These are phyloP conservation scores for Aspergillus oerlinghausenensis DNA, from an alignment of 2,329 filamentous ascomycete species.

Conservation along the genomic window DNA sequence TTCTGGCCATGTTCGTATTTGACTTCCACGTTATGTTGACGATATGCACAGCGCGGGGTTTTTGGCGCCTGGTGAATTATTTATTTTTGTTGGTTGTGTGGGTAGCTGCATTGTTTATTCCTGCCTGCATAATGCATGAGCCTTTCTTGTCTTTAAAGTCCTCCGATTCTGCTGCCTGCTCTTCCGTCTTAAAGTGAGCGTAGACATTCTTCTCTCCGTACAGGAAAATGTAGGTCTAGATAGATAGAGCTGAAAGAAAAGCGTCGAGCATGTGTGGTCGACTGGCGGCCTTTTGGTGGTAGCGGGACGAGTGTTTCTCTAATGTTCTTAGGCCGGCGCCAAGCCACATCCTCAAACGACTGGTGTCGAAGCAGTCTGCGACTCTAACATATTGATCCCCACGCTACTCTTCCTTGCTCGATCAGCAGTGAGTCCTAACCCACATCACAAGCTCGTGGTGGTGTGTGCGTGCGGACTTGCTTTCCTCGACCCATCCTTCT, in stretches of 20 bases:
- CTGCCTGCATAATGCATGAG: slow-evolving; percentile 16
- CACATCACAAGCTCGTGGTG: background rate
- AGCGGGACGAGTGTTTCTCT: slow-evolving; percentile 7
- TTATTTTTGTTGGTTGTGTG: slow-evolving; percentile 13
- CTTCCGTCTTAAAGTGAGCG: background rate
- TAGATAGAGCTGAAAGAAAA: background rate
- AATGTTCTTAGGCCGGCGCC: slow-evolving; percentile 9
- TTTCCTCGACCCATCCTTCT: slow-evolving; percentile 2
- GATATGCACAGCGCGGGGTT: slow-evolving; percentile 43
- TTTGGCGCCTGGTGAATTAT: slow-evolving; percentile 34
- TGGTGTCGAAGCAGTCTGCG: slow-evolving; percentile 9
- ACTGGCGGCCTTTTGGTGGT: background rate
- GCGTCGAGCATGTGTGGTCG: background rate
- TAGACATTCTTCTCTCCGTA: slow-evolving; percentile 6
- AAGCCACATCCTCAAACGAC: slow-evolving; percentile 13
- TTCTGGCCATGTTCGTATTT: slow-evolving; percentile 8
- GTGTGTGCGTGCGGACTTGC: background rate
- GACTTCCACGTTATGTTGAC: slow-evolving; percentile 17
- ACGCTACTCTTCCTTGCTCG: background rate
- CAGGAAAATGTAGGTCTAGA: background rate
- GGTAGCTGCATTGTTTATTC: slow-evolving; percentile 19
- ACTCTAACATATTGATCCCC: background rate
- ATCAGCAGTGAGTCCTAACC: background rate
- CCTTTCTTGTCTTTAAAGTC: slow-evolving; percentile 1
- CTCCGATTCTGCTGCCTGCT: background rate